Conservation (phyloP, 495 filamentous ascomycete species). For the Tuber umbilicatum region DNA sequence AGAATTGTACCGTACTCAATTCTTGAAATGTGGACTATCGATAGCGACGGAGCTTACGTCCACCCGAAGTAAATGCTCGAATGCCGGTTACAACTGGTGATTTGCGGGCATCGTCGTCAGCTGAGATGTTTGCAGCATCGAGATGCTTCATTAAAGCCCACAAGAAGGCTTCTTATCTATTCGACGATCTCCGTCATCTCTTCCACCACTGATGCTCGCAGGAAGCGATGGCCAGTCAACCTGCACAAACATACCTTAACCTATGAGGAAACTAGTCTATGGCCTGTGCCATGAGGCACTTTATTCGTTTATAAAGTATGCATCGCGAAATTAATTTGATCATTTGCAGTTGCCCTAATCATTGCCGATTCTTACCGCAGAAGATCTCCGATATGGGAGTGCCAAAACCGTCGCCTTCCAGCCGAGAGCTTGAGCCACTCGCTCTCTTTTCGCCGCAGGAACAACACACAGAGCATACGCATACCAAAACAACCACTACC, state of each 20-base stretch:
- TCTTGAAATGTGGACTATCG: not conserved
- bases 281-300: not conserved
- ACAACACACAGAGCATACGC: not conserved
- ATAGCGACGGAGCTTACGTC: not conserved
- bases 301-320: not conserved
- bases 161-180: not conserved
- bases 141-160: not conserved
- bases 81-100: not conserved
- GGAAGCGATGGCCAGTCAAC: not conserved
- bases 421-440: not conserved
- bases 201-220: not conserved
- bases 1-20: not conserved
- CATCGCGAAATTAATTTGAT: not conserved
- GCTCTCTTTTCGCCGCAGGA: not conserved
- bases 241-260: not conserved
- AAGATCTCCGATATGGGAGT: not conserved
- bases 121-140: constrained; percentile 3
- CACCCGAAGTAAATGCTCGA: not conserved
- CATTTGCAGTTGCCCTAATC: not conserved
- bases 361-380: not conserved
- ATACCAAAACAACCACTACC: not conserved
- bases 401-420: not conserved
- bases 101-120: not conserved
- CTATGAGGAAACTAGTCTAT: not conserved
- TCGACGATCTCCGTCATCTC: not conserved